A percentile compares a stretch with the other conserved stretches of the same genome.
phyloP scores from a whole-genome alignment of 192 early-diverging fungal genomes.

The Linnemannia zychae region DNA sequence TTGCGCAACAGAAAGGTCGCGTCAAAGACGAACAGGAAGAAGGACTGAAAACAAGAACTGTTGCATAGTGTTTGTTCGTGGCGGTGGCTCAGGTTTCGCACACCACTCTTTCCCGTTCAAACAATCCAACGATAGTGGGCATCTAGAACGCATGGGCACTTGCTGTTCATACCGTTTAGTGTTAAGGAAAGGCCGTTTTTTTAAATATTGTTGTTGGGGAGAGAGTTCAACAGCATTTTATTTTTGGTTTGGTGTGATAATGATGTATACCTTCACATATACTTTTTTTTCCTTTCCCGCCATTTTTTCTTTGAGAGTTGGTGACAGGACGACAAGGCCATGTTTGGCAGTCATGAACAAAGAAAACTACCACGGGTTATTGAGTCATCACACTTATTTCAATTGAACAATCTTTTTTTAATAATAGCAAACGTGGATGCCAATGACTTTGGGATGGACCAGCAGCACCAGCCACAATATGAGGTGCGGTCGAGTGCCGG shows the following conservation, averaged over 20 bases:
- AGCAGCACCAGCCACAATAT: conserved; percentile 31
- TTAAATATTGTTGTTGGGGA: background rate
- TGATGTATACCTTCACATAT: background rate
- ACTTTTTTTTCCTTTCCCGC: conserved; percentile 23
- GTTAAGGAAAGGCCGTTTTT: background rate
- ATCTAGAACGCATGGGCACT: too few species aligned
- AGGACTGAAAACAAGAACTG: background rate
- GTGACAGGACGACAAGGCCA: too few species aligned
- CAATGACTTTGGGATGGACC: conserved; percentile 33
- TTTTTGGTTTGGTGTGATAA: background rate
- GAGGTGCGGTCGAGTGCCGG: background rate
- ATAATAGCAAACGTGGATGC: conserved; percentile 16
- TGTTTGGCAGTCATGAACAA: too few species aligned
- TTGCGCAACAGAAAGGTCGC: background rate
- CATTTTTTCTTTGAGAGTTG: background rate
- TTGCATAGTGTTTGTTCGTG: too few species aligned
- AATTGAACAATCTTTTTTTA: background rate
- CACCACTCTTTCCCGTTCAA: too few species aligned
- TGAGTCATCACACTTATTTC: background rate
- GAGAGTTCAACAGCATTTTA: background rate
- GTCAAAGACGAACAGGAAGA: background rate
- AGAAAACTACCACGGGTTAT: too few species aligned
- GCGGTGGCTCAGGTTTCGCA: too few species aligned
- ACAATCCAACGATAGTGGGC: too few species aligned
- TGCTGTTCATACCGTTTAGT: background rate